Conservation (phyloP, 2,329 filamentous ascomycete genomes). For the Neofusicoccum sp. region DNA sequence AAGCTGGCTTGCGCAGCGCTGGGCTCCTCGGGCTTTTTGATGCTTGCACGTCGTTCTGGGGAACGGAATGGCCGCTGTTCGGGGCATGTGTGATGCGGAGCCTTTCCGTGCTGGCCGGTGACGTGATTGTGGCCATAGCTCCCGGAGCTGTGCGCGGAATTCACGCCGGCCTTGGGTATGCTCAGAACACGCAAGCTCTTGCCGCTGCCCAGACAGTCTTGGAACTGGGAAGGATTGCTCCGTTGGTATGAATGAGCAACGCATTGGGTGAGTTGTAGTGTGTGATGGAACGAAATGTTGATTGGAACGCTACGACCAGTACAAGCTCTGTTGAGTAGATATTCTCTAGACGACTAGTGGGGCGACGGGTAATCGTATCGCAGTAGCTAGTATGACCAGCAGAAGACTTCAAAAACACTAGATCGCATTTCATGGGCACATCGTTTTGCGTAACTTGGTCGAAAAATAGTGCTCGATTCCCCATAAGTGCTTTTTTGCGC, state of each 20-base stretch:
- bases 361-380: too few relatives aligned
- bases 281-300: too few relatives aligned
- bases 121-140: slow-evolving; percentile 17
- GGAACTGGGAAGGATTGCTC: not conserved
- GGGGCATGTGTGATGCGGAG: not conserved
- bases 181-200: not conserved
- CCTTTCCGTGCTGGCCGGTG: slow-evolving; percentile 5
- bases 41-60: not conserved
- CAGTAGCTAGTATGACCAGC: too few relatives aligned
- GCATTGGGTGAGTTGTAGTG: too few relatives aligned
- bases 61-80: not conserved
- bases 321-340: too few relatives aligned
- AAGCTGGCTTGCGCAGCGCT: not conserved
- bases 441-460: too few relatives aligned
- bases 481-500: not conserved
- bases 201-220: not conserved
- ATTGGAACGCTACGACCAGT: too few relatives aligned
- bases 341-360: too few relatives aligned
- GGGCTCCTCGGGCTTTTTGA: slow-evolving; percentile 13
- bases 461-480: not conserved
- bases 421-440: too few relatives aligned
- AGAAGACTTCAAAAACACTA: too few relatives aligned
- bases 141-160: slow-evolving; percentile 10
- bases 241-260: too few relatives aligned
- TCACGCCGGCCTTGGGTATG: not conserved